A percentile compares a stretch with the other conserved stretches of the same genome.
These are phyloP conservation scores for Aspergillus sp. DNA, from an alignment of 2,329 filamentous ascomycete species.

Conservation along the genomic window DNA sequence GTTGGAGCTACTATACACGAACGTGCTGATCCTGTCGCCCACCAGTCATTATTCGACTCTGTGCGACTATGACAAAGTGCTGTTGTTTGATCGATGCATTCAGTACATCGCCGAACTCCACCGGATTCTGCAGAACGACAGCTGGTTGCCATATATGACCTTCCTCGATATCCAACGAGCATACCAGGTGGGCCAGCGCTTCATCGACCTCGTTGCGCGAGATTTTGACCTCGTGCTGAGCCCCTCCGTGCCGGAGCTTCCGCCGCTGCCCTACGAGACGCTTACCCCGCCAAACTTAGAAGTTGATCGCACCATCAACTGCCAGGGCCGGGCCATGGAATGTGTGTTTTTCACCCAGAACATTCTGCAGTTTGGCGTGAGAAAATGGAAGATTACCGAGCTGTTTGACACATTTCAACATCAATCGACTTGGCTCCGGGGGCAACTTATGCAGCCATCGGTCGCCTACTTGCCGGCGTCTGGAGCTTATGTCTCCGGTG, in stretches of 20 bases:
- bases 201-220: slow-evolving; percentile 57
- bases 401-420: slow-evolving; percentile 34
- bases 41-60: slow-evolving; percentile 69
- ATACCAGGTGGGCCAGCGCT: slow-evolving; percentile 65
- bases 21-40: slow-evolving; percentile 83
- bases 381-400: slow-evolving; percentile 34
- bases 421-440: slow-evolving; percentile 27
- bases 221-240: slow-evolving; percentile 49
- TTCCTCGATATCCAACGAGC: slow-evolving; percentile 85
- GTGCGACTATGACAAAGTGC: slow-evolving; percentile 71
- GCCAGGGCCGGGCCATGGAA: slow-evolving; percentile 31
- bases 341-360: slow-evolving; percentile 33
- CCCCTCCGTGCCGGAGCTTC: slow-evolving; percentile 27
- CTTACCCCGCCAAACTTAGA: slow-evolving; percentile 32
- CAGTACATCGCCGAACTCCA: slow-evolving; percentile 77
- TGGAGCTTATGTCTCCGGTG: slow-evolving; percentile 15
- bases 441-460: slow-evolving; percentile 25
- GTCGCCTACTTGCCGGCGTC: slow-evolving; percentile 19
- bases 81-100: slow-evolving; percentile 84
- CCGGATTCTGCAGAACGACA: slow-evolving; percentile 60
- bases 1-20: slow-evolving; percentile 86
- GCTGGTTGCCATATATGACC: slow-evolving; percentile 69
- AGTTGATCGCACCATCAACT: slow-evolving; percentile 34
- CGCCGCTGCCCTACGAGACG: slow-evolving; percentile 30
- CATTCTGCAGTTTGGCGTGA: slow-evolving; percentile 33